These are phyloP conservation scores for Prunus campanulata DNA, from an alignment of 306 rosid genomes.

Conservation along the genomic window DNA sequence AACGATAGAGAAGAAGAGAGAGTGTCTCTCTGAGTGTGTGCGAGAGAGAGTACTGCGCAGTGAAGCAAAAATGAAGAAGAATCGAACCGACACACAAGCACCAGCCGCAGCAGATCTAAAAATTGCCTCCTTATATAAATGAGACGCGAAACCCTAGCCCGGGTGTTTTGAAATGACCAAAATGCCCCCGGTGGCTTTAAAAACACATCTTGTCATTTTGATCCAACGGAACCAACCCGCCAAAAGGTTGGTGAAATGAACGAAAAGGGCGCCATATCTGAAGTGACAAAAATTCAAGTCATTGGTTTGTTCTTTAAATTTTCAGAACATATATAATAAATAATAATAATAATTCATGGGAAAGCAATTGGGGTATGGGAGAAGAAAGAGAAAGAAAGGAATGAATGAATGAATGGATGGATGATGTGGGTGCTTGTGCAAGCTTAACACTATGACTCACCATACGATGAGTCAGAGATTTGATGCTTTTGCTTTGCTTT, in stretches of 20 bases:
- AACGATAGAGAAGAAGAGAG: constrained; percentile 8
- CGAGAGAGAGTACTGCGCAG: not conserved
- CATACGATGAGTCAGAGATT: not conserved
- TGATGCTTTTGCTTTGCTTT: not conserved
- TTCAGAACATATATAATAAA: not conserved
- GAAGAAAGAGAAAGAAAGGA: not conserved
- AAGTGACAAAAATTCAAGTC: not conserved
- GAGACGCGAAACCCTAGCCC: constrained; percentile 76
- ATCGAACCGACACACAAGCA: constrained; percentile 49
- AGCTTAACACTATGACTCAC: not conserved
- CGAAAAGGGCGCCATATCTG: constrained; percentile 46
- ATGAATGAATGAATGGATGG: not conserved
- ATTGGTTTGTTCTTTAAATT: not conserved
- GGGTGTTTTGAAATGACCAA: constrained; percentile 17
- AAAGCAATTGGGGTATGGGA: not conserved
- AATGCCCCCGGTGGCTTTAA: constrained; percentile 29
- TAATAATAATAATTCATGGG: not conserved
- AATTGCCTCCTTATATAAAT: constrained; percentile 46
- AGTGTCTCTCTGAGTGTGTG: not conserved
- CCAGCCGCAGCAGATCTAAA: constrained; percentile 67
- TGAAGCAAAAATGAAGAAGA: constrained; percentile 14
- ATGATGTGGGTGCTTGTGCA: not conserved
- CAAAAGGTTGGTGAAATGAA: constrained; percentile 43
- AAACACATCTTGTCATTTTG: not conserved
- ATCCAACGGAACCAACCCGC: constrained; percentile 37